Evolutionary conservation across 23 red algal genomes (phyloP), one percentile per base, ranked within the genome.

Genomic region (Gracilariopsis chorda): DNA sequence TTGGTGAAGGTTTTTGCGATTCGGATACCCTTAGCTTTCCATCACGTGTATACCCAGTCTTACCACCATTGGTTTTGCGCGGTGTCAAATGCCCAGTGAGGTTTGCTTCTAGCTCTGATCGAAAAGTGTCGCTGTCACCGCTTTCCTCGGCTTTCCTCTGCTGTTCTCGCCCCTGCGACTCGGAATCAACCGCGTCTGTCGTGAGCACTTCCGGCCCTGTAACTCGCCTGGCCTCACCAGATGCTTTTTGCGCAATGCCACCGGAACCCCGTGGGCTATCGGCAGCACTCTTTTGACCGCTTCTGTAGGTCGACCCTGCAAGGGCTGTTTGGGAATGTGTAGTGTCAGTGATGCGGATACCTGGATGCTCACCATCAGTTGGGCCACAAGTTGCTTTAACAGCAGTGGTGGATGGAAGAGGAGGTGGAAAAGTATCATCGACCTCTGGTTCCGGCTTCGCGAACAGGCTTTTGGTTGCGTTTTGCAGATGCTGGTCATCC

Each of bases 401-500:
- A n/a, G n/a, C n/a, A n/a, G n/a, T n/a, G n/a, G n/a, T n/a, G n/a
- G n/a, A n/a, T n/a, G n/a, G n/a, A n/a, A n/a, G n/a, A n/a, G n/a
- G n/a, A n/a, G n/a, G n/a, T n/a, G n/a, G 67, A 46, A 73, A 20
- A 35, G 76, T 53, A 21, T 78, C 72, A 47, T 77, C 86, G 40
- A 48, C 53, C 72, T 79, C 70, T 6, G 58, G 80, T 35, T 90
- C 86, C 36, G 86, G 86, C 72, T 46, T 90, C 41, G 77, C 70
- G 43, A 90, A 90, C 29, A 90, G 48, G 24, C 86, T 69, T 35
- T 53, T 65, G 24, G 56, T 78, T 1, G 70, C 86, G 35, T 77
- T 34, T 51, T 37, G 48, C 20, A 90, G 68, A 33, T 78, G 0
- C 39, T 75, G 60, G 20, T 64, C 86, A 23, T 77, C 67, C 51